Conservation (phyloP, 1,284 basidiomycete genomes). For the Trametes sp. region DNA sequence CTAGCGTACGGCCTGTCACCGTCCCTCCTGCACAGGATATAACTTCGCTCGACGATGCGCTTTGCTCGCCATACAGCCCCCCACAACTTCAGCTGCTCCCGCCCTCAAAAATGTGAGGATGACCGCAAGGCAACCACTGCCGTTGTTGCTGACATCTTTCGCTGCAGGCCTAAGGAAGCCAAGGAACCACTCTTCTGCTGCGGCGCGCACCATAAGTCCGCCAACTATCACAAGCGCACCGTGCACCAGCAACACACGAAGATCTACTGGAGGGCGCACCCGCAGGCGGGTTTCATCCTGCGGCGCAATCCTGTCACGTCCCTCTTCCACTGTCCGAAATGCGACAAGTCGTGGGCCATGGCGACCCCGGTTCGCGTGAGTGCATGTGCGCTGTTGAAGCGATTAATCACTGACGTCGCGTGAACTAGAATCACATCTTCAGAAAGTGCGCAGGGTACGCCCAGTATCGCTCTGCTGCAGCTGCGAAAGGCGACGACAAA, state of each 20-base stretch:
- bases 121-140: background rate
- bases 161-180: constrained; percentile 24
- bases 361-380: constrained; percentile 27
- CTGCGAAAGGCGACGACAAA: background rate
- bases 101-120: background rate
- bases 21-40: background rate
- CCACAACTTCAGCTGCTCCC: background rate
- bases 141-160: background rate
- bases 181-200: constrained; percentile 24
- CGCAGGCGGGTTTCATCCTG: constrained; percentile 18
- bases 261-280: constrained; percentile 21
- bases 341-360: constrained; percentile 21
- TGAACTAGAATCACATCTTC: constrained; percentile 21
- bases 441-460: constrained; percentile 22
- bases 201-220: constrained; percentile 23
- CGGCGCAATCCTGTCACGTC: constrained; percentile 20
- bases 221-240: constrained; percentile 24
- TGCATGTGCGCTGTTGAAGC: background rate
- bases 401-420: constrained; percentile 1
- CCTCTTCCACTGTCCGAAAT: constrained; percentile 28
- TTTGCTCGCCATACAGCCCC: background rate
- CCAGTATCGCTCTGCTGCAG: constrained; percentile 10
- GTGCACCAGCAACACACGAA: constrained; percentile 28
- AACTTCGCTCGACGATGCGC: background rate
- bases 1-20: background rate